Conservation (phyloP, 1,284 basidiomycete species). For the Porodaedalea pini region DNA sequence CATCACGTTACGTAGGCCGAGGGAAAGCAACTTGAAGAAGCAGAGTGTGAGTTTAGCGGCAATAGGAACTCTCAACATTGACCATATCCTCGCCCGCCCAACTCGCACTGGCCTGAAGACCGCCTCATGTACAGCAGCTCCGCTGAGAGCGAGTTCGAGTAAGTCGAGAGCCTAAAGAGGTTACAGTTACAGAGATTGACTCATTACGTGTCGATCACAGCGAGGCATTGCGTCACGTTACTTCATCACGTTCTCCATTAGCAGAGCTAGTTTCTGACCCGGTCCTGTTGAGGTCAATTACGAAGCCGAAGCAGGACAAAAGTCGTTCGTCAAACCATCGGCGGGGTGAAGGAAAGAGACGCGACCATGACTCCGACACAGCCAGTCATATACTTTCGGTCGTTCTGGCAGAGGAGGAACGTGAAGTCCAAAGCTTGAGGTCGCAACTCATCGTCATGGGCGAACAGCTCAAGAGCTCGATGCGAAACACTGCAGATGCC, state of each 20-base stretch:
- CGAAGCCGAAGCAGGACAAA: neutral
- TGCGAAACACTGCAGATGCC: constrained; percentile 48
- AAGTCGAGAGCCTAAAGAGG: neutral
- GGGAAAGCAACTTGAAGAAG: neutral
- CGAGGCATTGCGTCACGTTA: constrained; percentile 14
- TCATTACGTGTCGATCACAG: constrained; percentile 5
- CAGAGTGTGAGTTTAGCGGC: constrained; percentile 2
- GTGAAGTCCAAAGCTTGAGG: constrained; percentile 54
- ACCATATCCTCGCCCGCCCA: constrained; percentile 1
- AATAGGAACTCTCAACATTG: constrained; percentile 4
- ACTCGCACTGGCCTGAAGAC: neutral
- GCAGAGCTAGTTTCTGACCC: constrained; percentile 20
- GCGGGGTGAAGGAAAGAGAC: constrained; percentile 7
- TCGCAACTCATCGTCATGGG: constrained; percentile 48
- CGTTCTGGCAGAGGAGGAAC: constrained; percentile 60
- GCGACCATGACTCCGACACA: constrained; percentile 13
- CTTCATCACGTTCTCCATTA: constrained; percentile 18
- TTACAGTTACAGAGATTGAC: neutral
- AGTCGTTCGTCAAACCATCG: constrained; percentile 6
- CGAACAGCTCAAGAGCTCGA: constrained; percentile 56
- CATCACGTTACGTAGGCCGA: constrained; percentile 12
- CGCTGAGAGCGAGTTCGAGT: constrained; percentile 9
- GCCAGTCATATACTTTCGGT: constrained; percentile 35
- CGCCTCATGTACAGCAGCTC: neutral
- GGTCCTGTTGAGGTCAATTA: constrained; percentile 13